phyloP scores from a whole-genome alignment of 257 asterid genomes.

The Solanum tacnaense region DNA sequence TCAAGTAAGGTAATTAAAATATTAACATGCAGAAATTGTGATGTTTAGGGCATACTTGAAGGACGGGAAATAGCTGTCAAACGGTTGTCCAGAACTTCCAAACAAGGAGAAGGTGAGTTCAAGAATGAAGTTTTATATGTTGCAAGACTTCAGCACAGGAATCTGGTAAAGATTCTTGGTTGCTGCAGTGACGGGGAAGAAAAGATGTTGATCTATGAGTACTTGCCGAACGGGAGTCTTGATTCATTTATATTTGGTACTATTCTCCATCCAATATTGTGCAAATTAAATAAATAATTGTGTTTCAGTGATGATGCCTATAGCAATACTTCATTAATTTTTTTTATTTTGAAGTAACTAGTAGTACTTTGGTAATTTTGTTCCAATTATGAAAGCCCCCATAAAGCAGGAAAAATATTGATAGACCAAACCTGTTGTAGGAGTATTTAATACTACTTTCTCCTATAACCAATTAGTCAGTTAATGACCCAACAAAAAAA shows the following conservation, averaged over 20 bases:
- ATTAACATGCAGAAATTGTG: neutral
- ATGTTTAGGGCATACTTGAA: constrained; percentile 27
- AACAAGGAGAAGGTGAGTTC: constrained; percentile 42
- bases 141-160: constrained; percentile 41
- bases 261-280: neutral
- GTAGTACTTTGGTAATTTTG: too few species aligned
- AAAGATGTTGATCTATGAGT: constrained; percentile 37
- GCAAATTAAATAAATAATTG: neutral
- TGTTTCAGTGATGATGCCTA: neutral
- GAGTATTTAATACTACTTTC: too few species aligned
- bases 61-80: constrained; percentile 43
- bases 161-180: constrained; percentile 43
- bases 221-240: constrained; percentile 38
- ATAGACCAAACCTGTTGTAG: too few species aligned
- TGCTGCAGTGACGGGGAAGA: constrained; percentile 33
- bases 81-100: constrained; percentile 25
- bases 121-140: constrained; percentile 33
- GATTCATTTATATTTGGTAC: constrained; percentile 34
- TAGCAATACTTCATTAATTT: neutral
- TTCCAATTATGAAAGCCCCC: too few species aligned
- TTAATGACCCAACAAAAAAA: neutral
- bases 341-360: too few species aligned
- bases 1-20: neutral
- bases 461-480: neutral
- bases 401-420: too few species aligned